Evolutionary conservation across 495 filamentous ascomycete species (phyloP), one percentile per base, ranked within the genome.

Genomic region (Cetradonia linearis): DNA sequence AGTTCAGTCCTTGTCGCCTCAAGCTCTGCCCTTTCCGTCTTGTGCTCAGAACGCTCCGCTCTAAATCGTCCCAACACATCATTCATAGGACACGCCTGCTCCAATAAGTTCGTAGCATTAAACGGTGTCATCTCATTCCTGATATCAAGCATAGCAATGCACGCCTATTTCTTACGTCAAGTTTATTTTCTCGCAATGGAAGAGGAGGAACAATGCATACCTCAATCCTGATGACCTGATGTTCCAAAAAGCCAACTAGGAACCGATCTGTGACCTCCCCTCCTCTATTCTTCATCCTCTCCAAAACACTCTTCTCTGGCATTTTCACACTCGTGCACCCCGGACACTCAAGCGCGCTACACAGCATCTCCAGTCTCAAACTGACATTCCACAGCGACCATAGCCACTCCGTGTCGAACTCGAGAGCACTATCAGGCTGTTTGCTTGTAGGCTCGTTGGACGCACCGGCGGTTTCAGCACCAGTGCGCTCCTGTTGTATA

Each of bases 171-270:
- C n/a, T n/a, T n/a, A n/a, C n/a, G n/a, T n/a, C n/a, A n/a, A n/a
- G n/a, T n/a, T n/a, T n/a, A n/a, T n/a, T n/a, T n/a, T n/a, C n/a
- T n/a, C n/a, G n/a, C n/a, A n/a, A n/a, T n/a, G n/a, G 42, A 5
- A 23, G n/a, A 16, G 48, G 61, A 42, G 44, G 18, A 52, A 27
- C 7, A 16, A 63, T 40, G 74, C 86, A 66, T 77, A 93, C 91
- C 83, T 99, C 93, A 68, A 99, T 95, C 60, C 93, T 81, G 60
- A 87, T 89, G 59, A 97, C 86, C 74, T 95, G 89, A 68, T 96
- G 91, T 68, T 95, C 92, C 65, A 97, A 79, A 69, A 97, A 86
- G 67, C 87, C 87, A 44, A 92, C 68, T 66, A 96, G 72, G 67
- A 92, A 89, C 25, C 81, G 77, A 73, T 97, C 93, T 18, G 91